phyloP scores from a whole-genome alignment of 208 protist species.

The Acanthamoeba castellanii region DNA sequence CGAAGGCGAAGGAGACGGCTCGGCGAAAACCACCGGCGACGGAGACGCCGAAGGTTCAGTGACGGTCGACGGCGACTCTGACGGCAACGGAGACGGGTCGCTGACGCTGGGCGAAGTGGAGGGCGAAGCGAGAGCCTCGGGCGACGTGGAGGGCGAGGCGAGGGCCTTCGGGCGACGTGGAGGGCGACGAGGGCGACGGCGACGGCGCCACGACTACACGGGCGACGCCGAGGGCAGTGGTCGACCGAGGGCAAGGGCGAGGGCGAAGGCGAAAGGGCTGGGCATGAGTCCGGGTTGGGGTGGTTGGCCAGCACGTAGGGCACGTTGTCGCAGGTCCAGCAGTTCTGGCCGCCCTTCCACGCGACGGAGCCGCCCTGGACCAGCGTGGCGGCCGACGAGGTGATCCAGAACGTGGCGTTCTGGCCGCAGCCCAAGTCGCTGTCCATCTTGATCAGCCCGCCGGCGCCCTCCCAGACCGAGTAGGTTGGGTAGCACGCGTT shows the following conservation, averaged over 20 bases:
- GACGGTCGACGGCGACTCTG: too few relatives aligned
- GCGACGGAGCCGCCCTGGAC: neutral
- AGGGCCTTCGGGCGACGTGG: too few relatives aligned
- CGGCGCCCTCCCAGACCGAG: neutral
- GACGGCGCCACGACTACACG: neutral
- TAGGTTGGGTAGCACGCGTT: neutral
- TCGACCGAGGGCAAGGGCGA: neutral
- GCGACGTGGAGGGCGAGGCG: too few relatives aligned
- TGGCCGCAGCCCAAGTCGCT: neutral
- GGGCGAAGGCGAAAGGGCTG: neutral
- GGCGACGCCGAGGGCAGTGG: neutral
- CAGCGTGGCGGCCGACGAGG: neutral
- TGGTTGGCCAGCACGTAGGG: conserved; percentile 1
- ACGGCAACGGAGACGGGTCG: neutral
- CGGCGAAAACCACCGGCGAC: too few relatives aligned
- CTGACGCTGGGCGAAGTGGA: neutral
- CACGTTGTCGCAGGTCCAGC: neutral
- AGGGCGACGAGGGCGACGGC: neutral
- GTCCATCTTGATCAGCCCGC: conserved; percentile 4
- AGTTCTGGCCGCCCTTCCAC: neutral
- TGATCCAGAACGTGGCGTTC: conserved; percentile 22
- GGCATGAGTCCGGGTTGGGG: neutral
- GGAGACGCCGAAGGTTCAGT: too few relatives aligned
- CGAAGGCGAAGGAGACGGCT: too few relatives aligned
- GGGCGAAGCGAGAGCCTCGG: too few relatives aligned